Base-by-base conservation (phyloP, 495 filamentous ascomycete genomes). In the Trichoderma parareesei region DNA sequence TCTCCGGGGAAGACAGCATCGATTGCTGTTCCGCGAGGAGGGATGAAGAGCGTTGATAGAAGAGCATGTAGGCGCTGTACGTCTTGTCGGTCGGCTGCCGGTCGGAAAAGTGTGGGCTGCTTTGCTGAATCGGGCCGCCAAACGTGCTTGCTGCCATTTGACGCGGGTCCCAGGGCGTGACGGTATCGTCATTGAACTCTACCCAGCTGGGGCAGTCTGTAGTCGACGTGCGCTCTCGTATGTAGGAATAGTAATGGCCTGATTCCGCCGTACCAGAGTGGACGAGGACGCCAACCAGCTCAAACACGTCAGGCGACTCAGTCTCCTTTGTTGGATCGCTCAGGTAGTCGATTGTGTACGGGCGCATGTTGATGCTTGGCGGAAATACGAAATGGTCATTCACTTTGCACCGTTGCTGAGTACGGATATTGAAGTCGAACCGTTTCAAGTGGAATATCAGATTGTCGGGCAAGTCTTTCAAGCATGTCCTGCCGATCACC, bases 181-280 rank as follows among this genome's bases (percentile, higher is more conserved):
- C 92, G 63, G 86, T 82, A 5, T 90, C 88, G 71, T 99, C 94
- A 69, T 99, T 97, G 75, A 96, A 97, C 71, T 96, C 88, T 33
- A 97, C 82, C 94, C 94, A 99, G 2, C 82, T 78, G 35, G 74
- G 76, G 1, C 72, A 67, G 11, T 74, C 73, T 35, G 74, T 76
- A 27, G 74, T 75, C 4, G 83, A 81, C 5, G 91, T 88, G 37
- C 92, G 82, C 72, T 96, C 89, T 27, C 91, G 89, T 63, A 93
- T 89, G 75, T 89, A 98, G 0, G 94, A 97, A 74, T 97, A 98
- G 74, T 99, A 99, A 73, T 99, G 94, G 0, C 94, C 94, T 16
- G 90, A 92, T 72, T 98, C 92, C 16, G 94, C 92, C 13, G 89
- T 96, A 33, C 94, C 94, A 41, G 86, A 89, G 72, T 99, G 94